Evolutionary conservation across 2,329 filamentous ascomycete species (phyloP), one percentile per base, ranked within the genome.

Genomic region (Fusarium longipes): DNA sequence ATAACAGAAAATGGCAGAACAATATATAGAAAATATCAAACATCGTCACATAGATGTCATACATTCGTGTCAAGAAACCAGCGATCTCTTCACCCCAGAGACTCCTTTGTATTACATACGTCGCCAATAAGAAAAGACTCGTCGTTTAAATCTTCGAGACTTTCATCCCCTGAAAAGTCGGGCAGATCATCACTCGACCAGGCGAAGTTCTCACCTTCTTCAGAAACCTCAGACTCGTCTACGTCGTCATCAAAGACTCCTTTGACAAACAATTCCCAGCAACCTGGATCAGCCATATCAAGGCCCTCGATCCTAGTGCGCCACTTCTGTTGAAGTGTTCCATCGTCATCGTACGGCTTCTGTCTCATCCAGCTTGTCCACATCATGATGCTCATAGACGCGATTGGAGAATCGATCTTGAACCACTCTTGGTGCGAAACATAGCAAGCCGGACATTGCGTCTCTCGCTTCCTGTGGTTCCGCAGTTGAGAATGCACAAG

Each of bases 401-500:
- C 75, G 15, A 52, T 55, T 1, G 39, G 38, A 8, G 14, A 49
- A 8, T 56, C 55, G 12, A 74, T 66, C 17, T 67, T 56, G 52
- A 78, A 78, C 73, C 75, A 78, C 56, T 78, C 76, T 0, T 52
- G 15, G 18, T 76, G 77, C 12, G 43, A 18, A 5, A 25, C 8
- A 4, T 50, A 36, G 39, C 77, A 78, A 11, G 44, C 52, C 0
- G 68, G 63, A 18, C 76, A 78, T 12, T 47, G 43, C 7, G 14
- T 45, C 25, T 78, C 75, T 15, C 65, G 54, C 55, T 68, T 66
- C 2, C 74, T 67, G n/a, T 65, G 35, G 40, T 74, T 74, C 20
- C 32, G 18, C 7, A 78, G 68, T 33, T 74, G 71, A 15, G 50
- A 57, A 49, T 78, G 77, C 3, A 76, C 73, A 17, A 78, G 67